Base-by-base conservation (phyloP, 352 stramenopile species). In the Globisporangium echinulatum region DNA sequence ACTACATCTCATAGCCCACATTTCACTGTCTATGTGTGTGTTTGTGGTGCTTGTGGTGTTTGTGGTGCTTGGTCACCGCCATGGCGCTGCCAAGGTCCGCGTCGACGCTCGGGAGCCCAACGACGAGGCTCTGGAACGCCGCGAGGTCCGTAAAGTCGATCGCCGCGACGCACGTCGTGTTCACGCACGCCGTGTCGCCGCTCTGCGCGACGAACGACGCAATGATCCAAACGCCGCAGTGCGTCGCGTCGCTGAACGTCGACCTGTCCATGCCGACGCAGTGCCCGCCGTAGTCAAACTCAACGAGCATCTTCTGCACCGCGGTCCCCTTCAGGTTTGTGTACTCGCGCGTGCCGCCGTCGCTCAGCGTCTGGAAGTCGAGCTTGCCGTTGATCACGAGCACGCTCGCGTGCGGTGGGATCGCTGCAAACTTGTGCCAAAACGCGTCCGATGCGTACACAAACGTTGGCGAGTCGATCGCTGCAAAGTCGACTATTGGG, bases 391-490 rank as follows among this genome's bases (percentile, higher is more conserved):
- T 72, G 42, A 77, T 36, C 8, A 77, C 17, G 9, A 80, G n/a
- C 4, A 67, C 67, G 13, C 60, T 68, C 9, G 62, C 51, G 40
- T 60, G 19, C 5, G 57, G 37, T 5, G 66, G 47, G 8, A 80
- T 54, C 33, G 49, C 39, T 0, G 67, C 51, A 3, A 63, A 62
- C 19, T 57, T 54, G 49, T 66, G 51, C 25, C 44, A 70, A 61
- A 73, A 73, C 49, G 62, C 49, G 58, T 80, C 71, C 2, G 14
- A 51, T 17, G 52, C 14, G 57, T 80, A 80, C 7, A 59, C 42
- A 42, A 59, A 59, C 54, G 54, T 11, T 17, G 37, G 15, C 14
- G 19, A 15, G 37, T 56, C 40, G 17, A 56, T 15, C 33, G 19
- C 17, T 11, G 14, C 7, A 8, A 56, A 13, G 15, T 19, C 51